Evolutionary conservation across 2,329 filamentous ascomycete genomes (phyloP), one percentile per base, ranked within the genome.

Genomic region (Arthrobotrys sphaeroides): DNA sequence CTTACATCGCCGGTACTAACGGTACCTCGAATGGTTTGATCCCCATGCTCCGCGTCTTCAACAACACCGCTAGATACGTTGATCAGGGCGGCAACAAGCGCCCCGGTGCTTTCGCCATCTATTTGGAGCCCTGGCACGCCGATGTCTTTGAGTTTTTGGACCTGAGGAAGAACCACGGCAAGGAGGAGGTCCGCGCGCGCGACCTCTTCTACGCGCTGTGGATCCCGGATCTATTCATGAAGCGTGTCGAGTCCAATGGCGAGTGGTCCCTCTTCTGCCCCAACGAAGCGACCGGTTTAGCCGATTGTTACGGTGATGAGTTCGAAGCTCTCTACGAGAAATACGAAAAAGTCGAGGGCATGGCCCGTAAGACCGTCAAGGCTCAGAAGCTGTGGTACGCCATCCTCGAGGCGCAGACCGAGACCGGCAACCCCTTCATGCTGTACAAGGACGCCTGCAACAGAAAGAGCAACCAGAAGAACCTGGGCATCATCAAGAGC

Each of bases 401-500:
- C 79, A 97, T 99, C 78, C 88, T 99, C 53, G 95, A 99, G 85
- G 92, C 95, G 57, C 95, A 99, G 86, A 98, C 94, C 33, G 95
- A 99, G 89, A 99, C 95, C 49, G 95, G 95, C 80, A 98, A 96
- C 84, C 95, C 95, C 55, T 99, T 97, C 85, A 99, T 99, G 93
- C 90, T 98, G 75, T 99, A 99, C 90, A 99, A 99, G 88, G 95
- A 99, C 84, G 88, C 90, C 81, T 94, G 91, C 89, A 99, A 99
- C 89, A 90, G 90, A 83, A 99, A 99, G 91, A 97, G 94, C 87
- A 99, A 99, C 88, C 95, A 99, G 86, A 98, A 99, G 90, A 99
- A 99, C 85, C 88, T 99, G 31, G 95, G 95, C 79, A 97, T 94
- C 77, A 99, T 99, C 81, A 93, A 93, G 84, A 97, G 93, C 87